Evolutionary conservation across 2,329 filamentous ascomycete species (phyloP).

Genomic region (Penicillium occitanis): DNA sequence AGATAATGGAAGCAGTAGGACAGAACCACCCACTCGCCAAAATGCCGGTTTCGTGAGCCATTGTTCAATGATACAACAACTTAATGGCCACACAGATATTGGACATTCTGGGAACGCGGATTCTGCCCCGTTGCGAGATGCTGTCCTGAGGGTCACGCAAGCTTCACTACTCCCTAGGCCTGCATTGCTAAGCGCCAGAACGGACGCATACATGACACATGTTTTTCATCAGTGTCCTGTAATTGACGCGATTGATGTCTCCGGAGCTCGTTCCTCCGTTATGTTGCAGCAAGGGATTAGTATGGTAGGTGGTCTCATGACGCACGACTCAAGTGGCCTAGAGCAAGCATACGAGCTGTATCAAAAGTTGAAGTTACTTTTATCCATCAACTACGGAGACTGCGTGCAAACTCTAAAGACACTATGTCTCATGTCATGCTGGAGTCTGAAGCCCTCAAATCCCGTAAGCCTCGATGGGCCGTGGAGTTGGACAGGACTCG

Average conservation of each 20-base stretch:
- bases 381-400: slow-evolving; percentile 25
- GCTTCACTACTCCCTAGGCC: slow-evolving; percentile 1
- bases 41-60: slow-evolving; percentile 10
- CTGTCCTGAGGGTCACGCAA: background rate
- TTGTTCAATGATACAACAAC: slow-evolving; percentile 15
- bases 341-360: slow-evolving; percentile 22
- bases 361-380: slow-evolving; percentile 25
- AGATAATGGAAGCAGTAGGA: background rate
- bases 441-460: slow-evolving; percentile 23
- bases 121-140: background rate
- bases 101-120: background rate
- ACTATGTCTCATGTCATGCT: slow-evolving; percentile 26
- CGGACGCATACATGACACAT: slow-evolving; percentile 26
- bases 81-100: background rate
- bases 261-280: background rate
- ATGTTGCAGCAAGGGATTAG: slow-evolving; percentile 24
- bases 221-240: slow-evolving; percentile 25
- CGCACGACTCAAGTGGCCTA: slow-evolving; percentile 17
- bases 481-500: slow-evolving; percentile 27
- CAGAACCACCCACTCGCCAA: background rate
- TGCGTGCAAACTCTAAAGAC: slow-evolving; percentile 21
- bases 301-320: slow-evolving; percentile 24
- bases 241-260: slow-evolving; percentile 21
- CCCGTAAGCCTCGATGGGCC: slow-evolving; percentile 24
- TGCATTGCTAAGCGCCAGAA: slow-evolving; percentile 2